These are phyloP conservation scores for Glycine latifolia DNA, from an alignment of 306 rosid genomes.

Conservation along the genomic window DNA sequence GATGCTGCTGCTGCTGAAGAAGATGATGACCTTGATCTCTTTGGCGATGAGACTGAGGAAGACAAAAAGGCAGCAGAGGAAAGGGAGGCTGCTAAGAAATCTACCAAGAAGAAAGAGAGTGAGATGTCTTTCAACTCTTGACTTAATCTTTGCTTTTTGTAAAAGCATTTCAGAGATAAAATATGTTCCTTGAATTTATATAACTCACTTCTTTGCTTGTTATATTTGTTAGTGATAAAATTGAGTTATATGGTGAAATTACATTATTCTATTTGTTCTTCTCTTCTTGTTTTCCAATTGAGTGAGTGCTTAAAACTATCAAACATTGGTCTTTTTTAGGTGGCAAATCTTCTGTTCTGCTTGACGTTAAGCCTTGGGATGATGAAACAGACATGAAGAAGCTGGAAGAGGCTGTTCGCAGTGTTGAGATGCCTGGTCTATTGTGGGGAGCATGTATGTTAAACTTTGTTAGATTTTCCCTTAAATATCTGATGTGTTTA, in stretches of 20 bases:
- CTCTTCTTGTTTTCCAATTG: neutral
- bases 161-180: neutral
- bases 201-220: neutral
- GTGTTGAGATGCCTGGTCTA: conserved; percentile 72
- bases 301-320: neutral
- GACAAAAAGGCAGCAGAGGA: conserved; percentile 82
- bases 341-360: conserved; percentile 80
- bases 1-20: conserved; percentile 58
- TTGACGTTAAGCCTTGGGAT: conserved; percentile 90
- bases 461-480: neutral
- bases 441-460: conserved; percentile 83
- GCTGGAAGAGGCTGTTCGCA: conserved; percentile 80
- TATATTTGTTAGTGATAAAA: too few species aligned
- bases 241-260: neutral
- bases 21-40: conserved; percentile 82
- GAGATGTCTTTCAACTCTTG: conserved; percentile 32
- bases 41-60: conserved; percentile 88
- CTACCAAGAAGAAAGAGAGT: conserved; percentile 90
- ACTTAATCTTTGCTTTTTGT: neutral
- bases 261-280: neutral
- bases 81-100: conserved; percentile 74
- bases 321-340: conserved; percentile 48
- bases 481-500: neutral
- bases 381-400: conserved; percentile 92
- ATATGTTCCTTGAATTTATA: neutral